Base-by-base conservation (phyloP, 2,329 filamentous ascomycete genomes). In the Seiridium cupressi region DNA sequence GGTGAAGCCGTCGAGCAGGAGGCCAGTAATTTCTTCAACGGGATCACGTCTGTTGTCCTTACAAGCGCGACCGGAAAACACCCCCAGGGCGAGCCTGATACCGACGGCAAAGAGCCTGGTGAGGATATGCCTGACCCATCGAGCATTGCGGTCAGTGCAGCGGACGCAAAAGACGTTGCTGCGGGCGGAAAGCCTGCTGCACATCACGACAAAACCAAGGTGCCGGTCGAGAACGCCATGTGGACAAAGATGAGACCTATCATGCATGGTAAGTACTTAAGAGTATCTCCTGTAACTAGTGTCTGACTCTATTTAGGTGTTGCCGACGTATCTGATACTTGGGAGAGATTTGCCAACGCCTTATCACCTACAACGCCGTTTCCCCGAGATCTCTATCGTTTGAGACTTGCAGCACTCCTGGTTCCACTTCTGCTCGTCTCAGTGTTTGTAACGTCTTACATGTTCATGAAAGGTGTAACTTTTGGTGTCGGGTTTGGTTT, bases 1-100 rank as follows among this genome's bases (percentile, higher is more conserved):
- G 92, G 92, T 34, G 91, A 95, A 71, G 90, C 91, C 0, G 89
- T 92, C 1, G 92, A 96, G 71, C 85, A 90, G 62, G 92, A 96
- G 72, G 92, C 92, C 1, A 89, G 84, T 66, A 93, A 92, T 70
- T 89, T 96, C 63, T 88, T 95, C 61, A 89, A 88, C 58, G 85
- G 88, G 40, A 87, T 95, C 57, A 86, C 88, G 7, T 83, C 86
- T 36, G 85, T 95, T 4, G 88, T 90, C 1, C 76, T 94, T 18
- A 89, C 88, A 53, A 91, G 89, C 65, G 91, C 90, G 2, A 87
- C 88, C 0, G 91, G 91, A 1, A 92, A 93, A 70, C 86, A 93
- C 63, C 89, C 90, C 0, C 85, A 90, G 70, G 82, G 79, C 3
- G 85, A 90, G 36, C 84, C 85, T 2, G 74, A 77, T 63, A 78